Evolutionary conservation across 2,329 filamentous ascomycete species (phyloP), one percentile per base, ranked within the genome.

Genomic region (Ramichloridium luteum): DNA sequence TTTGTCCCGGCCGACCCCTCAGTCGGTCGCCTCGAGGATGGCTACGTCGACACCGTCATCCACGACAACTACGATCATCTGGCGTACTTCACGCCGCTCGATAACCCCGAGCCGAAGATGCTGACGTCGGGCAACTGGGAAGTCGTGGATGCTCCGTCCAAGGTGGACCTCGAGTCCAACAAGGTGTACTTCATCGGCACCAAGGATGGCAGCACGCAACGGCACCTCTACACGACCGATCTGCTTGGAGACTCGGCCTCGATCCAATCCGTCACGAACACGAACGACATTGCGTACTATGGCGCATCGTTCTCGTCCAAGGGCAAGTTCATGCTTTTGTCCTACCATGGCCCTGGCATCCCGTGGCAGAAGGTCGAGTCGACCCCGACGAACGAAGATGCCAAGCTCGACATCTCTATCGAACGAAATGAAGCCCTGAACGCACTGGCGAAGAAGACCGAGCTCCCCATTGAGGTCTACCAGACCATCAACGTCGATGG

Each of bases 101-200:
- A 96, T 46, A 86, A 77, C 45, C 65, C 80, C 0, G 64, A 80
- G n/a, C 86, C 90, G 4, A 61, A 82, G 28, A 74, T 93, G 65
- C 72, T 98, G 25, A 98, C 90, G 0, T 76, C 80, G 22, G 90
- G 90, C 4, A 56, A 78, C 17, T 98, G 88, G 86, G 92, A 98
- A 56, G 88, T 98, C 1, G 82, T 84, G 3, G 67, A 79, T 32
- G 84, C 80, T 0, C 84, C 88, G 0, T 82, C 83, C 2, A 80
- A 82, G 1, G 71, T 98, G 14, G 88, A 96, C 51, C 59, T 94
- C 23, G 70, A 74, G 44, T 79, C 80, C 43, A 93, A 93, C 47
- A 58, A 93, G 6, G 85, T 94, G 9, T 98, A 98, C 57, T 96
- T 93, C 50, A 64, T 85, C 30, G 77, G 77, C 1, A 90, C 90